A percentile compares a stretch with the other conserved stretches of the same genome.
Conservation (phyloP, 176 grass and related monocot species). For the Aegilops bicornis region DNA sequence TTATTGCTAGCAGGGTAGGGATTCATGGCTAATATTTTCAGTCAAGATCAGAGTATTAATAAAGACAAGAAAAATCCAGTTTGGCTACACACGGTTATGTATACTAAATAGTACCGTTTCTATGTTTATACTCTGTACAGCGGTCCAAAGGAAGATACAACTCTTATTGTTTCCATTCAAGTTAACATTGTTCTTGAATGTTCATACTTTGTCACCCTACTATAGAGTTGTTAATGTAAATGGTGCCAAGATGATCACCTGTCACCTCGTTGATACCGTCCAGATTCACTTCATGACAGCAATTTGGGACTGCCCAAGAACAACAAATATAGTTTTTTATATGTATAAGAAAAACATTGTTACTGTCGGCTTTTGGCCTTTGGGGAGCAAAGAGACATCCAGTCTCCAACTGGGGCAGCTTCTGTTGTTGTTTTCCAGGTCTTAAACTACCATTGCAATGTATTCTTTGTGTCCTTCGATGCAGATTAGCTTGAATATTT, state of each 20-base stretch:
- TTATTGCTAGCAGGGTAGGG: neutral
- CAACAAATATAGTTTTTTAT: neutral
- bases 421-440: constrained; percentile 18
- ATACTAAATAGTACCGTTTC: neutral
- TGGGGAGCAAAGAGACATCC: constrained; percentile 20
- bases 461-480: constrained; percentile 14
- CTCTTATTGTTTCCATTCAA: neutral
- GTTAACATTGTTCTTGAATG: neutral
- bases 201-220: neutral
- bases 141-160: neutral
- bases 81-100: neutral
- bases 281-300: constrained; percentile 19
- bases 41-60: neutral
- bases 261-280: constrained; percentile 24
- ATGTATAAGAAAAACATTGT: neutral
- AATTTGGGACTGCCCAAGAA: constrained; percentile 25
- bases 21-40: neutral
- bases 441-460: constrained; percentile 13
- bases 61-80: neutral
- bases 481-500: constrained; percentile 3
- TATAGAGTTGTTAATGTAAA: neutral
- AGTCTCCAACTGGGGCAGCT: constrained; percentile 35
- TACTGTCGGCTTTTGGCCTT: constrained; percentile 27
- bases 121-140: neutral
- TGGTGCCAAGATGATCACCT: neutral